Evolutionary conservation across 2,329 filamentous ascomycete genomes (phyloP).

Genomic region (Xylaria sp.): DNA sequence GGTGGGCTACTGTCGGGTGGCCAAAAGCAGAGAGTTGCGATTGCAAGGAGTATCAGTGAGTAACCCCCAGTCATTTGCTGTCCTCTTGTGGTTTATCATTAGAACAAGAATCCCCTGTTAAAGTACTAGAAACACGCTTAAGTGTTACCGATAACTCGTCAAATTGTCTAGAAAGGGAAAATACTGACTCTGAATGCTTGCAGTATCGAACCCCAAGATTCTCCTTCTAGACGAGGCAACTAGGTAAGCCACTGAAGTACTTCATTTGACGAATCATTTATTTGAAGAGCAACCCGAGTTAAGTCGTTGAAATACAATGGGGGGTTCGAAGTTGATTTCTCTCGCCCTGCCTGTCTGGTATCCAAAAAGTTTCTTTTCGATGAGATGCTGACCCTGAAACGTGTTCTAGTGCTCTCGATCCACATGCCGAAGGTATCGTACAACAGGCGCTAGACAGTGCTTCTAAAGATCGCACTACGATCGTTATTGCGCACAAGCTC

Average conservation of each 20-base stretch:
- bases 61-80: too few species aligned
- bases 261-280: neutral
- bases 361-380: neutral
- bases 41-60: conserved; percentile 83
- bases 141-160: too few species aligned
- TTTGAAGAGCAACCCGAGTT: too few species aligned
- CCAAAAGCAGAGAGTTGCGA: conserved; percentile 90
- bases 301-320: too few species aligned
- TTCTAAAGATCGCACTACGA: conserved; percentile 81
- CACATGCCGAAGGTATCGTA: conserved; percentile 64
- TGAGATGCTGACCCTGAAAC: neutral
- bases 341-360: too few species aligned
- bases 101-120: too few species aligned
- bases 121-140: too few species aligned
- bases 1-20: conserved; percentile 81
- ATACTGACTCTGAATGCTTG: too few species aligned
- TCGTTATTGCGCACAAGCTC: conserved; percentile 86
- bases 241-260: conserved; percentile 27
- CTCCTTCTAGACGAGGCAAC: conserved; percentile 81
- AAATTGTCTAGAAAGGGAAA: too few species aligned
- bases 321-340: too few species aligned
- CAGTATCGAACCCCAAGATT: conserved; percentile 57
- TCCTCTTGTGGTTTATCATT: too few species aligned
- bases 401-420: conserved; percentile 45
- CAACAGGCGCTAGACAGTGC: conserved; percentile 77